Conservation (phyloP, 345 rosid genomes). For the Bruguiera sexangula region DNA sequence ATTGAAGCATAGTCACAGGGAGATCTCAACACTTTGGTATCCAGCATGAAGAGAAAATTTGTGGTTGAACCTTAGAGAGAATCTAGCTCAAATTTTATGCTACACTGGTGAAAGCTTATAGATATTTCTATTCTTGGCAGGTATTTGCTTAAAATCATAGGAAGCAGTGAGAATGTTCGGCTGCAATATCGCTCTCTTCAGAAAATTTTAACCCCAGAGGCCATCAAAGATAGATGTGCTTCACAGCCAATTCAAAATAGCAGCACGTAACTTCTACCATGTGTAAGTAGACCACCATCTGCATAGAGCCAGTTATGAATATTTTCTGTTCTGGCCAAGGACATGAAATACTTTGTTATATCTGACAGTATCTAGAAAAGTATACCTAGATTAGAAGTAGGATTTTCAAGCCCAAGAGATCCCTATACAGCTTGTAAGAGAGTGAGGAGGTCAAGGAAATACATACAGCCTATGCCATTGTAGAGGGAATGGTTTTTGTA, state of each 20-base stretch:
- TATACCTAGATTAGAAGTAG: conserved; percentile 20
- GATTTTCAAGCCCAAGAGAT: conserved; percentile 6
- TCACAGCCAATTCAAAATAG: conserved; percentile 54
- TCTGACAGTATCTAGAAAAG: conserved; percentile 10
- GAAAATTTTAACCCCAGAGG: conserved; percentile 41
- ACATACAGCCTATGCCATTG: not conserved
- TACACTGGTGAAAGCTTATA: not conserved
- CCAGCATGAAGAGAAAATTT: too few species aligned
- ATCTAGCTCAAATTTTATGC: not conserved
- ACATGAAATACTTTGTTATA: conserved; percentile 7
- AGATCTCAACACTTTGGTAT: not conserved
- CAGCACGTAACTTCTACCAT: conserved; percentile 31
- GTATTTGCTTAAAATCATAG: conserved; percentile 79
- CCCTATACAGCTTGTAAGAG: conserved; percentile 23
- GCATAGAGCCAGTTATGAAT: conserved; percentile 13
- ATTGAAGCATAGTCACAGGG: not conserved
- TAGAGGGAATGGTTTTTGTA: not conserved
- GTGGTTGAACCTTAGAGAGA: not conserved
- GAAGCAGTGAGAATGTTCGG: conserved; percentile 82
- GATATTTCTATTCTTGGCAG: conserved; percentile 27
- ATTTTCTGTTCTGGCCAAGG: not conserved
- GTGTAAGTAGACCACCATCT: not conserved
- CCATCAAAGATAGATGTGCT: conserved; percentile 48
- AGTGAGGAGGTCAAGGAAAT: not conserved
- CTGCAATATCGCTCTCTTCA: conserved; percentile 89